Evolutionary conservation across 768 basidiomycete genomes (phyloP).

Genomic region (Podaxis sp.): DNA sequence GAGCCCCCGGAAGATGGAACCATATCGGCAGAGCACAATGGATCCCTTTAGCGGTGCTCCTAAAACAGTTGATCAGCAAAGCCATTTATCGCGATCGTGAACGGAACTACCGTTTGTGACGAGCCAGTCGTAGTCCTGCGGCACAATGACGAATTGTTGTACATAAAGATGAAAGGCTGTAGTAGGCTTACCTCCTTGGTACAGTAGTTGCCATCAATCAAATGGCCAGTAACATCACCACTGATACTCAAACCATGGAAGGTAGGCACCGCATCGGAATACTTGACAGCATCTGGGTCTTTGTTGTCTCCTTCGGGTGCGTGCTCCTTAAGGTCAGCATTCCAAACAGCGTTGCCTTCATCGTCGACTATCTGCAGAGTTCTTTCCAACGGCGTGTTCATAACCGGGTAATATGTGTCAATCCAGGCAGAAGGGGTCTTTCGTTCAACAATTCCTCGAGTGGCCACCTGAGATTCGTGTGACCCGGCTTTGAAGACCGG

Average conservation of each 20-base stretch:
- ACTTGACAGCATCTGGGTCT: slow-evolving; percentile 71
- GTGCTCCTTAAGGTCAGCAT: slow-evolving; percentile 66
- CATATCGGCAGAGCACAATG: slow-evolving; percentile 76
- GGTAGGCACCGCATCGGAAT: slow-evolving; percentile 62
- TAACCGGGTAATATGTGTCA: slow-evolving; percentile 82
- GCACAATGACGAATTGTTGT: neutral
- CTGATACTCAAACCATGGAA: slow-evolving; percentile 83
- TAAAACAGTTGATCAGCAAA: slow-evolving; percentile 5
- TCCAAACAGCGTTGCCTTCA: neutral
- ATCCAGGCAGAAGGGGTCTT: slow-evolving; percentile 69
- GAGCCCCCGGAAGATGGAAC: slow-evolving; percentile 74
- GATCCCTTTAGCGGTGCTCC: slow-evolving; percentile 72
- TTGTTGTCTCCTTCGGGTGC: slow-evolving; percentile 37
- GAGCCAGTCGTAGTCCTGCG: slow-evolving; percentile 48
- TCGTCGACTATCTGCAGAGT: slow-evolving; percentile 31
- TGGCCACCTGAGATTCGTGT: slow-evolving; percentile 59
- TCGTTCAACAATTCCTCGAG: slow-evolving; percentile 45
- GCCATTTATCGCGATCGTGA: neutral
- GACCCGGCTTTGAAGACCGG: slow-evolving; percentile 77
- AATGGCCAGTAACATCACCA: slow-evolving; percentile 66
- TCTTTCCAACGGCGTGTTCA: slow-evolving; percentile 74
- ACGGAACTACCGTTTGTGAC: slow-evolving; percentile 25
- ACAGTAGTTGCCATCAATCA: slow-evolving; percentile 82
- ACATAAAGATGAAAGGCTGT: neutral
- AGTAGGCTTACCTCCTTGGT: slow-evolving; percentile 42